Percentiles rank a stretch among this genome's conserved stretches.
Evolutionary conservation across 768 basidiomycete species (phyloP).

Genomic region (Nidularia sp.): DNA sequence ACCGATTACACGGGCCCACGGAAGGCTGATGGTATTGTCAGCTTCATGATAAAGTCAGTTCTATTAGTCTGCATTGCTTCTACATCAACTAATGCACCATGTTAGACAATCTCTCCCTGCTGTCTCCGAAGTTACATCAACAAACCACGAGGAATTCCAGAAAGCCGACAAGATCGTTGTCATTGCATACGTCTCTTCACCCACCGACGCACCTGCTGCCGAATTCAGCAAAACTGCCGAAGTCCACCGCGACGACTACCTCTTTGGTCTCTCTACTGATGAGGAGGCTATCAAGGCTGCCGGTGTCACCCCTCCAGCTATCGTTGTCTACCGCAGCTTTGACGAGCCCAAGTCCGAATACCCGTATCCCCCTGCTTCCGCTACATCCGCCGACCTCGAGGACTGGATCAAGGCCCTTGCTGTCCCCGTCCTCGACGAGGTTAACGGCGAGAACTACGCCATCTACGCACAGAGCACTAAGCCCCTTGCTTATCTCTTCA

Average conservation of each 20-base stretch:
- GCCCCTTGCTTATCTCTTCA: slow-evolving; percentile 92
- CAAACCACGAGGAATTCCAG: slow-evolving; percentile 82
- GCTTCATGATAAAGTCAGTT: slow-evolving; percentile 92
- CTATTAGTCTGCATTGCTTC: not conserved
- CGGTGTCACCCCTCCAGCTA: slow-evolving; percentile 73
- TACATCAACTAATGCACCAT: not conserved
- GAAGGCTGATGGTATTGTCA: slow-evolving; percentile 93
- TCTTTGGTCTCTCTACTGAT: slow-evolving; percentile 87
- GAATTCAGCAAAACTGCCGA: slow-evolving; percentile 82
- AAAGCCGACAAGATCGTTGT: slow-evolving; percentile 87
- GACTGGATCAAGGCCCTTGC: slow-evolving; percentile 81
- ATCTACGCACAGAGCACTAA: slow-evolving; percentile 76
- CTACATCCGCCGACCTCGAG: slow-evolving; percentile 58
- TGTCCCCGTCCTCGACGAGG: slow-evolving; percentile 86
- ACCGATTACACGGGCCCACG: slow-evolving; percentile 85
- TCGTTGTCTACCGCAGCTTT: slow-evolving; percentile 90
- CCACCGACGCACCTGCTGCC: slow-evolving; percentile 63
- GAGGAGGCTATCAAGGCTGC: slow-evolving; percentile 61
- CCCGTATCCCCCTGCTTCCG: slow-evolving; percentile 57
- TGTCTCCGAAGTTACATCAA: slow-evolving; percentile 74
- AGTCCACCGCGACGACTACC: slow-evolving; percentile 86
- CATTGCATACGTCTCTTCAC: slow-evolving; percentile 77
- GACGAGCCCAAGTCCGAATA: slow-evolving; percentile 77
- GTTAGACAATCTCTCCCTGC: slow-evolving; percentile 87
- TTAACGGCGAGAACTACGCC: slow-evolving; percentile 91